Base-by-base conservation (phyloP, 495 filamentous ascomycete genomes). In the Penicillium arizonense region DNA sequence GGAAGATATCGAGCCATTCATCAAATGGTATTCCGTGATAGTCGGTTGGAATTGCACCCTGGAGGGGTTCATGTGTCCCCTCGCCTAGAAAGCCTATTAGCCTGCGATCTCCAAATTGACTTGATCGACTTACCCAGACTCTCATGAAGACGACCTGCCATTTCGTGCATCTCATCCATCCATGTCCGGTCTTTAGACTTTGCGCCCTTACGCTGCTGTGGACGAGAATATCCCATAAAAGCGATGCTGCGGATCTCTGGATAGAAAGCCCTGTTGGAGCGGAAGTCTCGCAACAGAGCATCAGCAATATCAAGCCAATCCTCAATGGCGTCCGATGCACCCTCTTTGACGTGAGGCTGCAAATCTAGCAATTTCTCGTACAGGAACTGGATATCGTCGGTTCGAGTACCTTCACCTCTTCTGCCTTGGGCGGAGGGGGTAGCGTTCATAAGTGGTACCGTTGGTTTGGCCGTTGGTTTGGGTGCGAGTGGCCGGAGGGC, bases 1-100 rank as follows among this genome's bases (percentile, higher is more conserved):
- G 80, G 64, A 97, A 95, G n/a, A 96, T 80, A 50, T 95, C 87
- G 4, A 96, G 80, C 94, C 94, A 98, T 24, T 82, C 76, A 43
- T 83, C 76, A 59, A 96, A 96, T 0, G 81, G 60, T 38, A 97
- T 88, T 5, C 86, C 88, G 50, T 88, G 83, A 64, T 94, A 96
- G 12, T 83, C 79, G 38, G 74, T 75, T 32, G 82, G 87, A 41
- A 82, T 77, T 18, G 59, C 63, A 14, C 56, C 66, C 30, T 64
- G 62, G 3, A 67, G 40, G 26, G 59, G 57, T 33, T 69, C 67
- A 14, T 74, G 70, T 10, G 56, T 2, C 13, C 54, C 45, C 13
- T 46, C 61, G 6, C 57, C 65, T 64, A 44, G 10, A 34, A 2
- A 39, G 18, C 3, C 8, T 13, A 42, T 69, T 52, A 70, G 57